Conservation (phyloP, 805 yeast species). For the Ogataea siamensis region DNA sequence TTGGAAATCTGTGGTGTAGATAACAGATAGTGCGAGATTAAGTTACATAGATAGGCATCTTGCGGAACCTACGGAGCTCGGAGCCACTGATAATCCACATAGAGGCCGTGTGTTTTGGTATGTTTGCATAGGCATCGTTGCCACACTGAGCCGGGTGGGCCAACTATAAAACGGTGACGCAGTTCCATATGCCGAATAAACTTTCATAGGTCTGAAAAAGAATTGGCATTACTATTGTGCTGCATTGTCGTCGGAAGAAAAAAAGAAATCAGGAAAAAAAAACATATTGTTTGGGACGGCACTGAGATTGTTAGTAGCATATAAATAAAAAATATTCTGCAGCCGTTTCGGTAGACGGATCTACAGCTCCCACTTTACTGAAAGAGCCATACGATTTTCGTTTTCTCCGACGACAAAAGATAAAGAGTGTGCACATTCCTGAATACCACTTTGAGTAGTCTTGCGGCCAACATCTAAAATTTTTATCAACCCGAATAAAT, state of each 20-base stretch:
- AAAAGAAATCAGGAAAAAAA: not conserved
- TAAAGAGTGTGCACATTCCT: constrained; percentile 1
- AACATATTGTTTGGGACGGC: not conserved
- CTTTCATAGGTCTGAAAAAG: not conserved
- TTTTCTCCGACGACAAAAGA: not conserved
- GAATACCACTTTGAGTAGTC: not conserved
- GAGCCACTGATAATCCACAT: not conserved
- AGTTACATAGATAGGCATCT: not conserved
- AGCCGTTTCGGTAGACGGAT: constrained; percentile 3
- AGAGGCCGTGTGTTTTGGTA: not conserved
- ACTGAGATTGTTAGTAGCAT: not conserved
- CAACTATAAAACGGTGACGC: not conserved
- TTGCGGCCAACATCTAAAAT: not conserved
- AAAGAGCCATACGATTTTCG: not conserved
- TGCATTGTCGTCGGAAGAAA: not conserved
- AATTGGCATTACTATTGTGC: not conserved
- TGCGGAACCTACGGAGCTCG: not conserved
- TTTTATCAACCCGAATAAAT: not conserved
- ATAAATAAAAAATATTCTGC: not conserved
- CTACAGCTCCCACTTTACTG: not conserved
- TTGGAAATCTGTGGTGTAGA: not conserved
- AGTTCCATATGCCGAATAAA: not conserved
- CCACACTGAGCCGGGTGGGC: not conserved
- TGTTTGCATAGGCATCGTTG: not conserved
- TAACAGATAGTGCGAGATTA: not conserved